Conservation (phyloP, 495 filamentous ascomycete species). For the Aspergillus homomorphus region DNA sequence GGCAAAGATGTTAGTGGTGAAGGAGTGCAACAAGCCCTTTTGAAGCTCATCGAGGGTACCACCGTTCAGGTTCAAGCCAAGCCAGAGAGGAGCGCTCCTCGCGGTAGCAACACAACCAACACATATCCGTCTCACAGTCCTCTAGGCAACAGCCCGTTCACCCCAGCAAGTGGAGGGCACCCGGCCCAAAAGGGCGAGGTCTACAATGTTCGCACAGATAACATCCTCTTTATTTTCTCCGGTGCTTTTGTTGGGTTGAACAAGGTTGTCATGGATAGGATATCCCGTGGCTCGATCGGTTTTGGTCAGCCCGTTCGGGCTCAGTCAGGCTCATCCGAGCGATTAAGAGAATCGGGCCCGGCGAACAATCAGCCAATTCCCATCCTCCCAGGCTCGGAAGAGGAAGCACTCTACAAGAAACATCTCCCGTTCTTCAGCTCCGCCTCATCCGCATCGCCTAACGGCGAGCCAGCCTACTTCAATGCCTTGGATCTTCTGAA, state of each 20-base stretch:
- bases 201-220: slow-evolving; percentile 88
- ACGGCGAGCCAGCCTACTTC: slow-evolving; percentile 51
- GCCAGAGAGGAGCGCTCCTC: slow-evolving; percentile 59
- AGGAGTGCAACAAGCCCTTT: slow-evolving; percentile 91
- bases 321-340: slow-evolving; percentile 28
- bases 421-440: slow-evolving; percentile 65
- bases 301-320: slow-evolving; percentile 80
- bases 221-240: slow-evolving; percentile 94
- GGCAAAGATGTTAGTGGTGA: slow-evolving; percentile 87
- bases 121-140: slow-evolving; percentile 50
- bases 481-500: slow-evolving; percentile 80
- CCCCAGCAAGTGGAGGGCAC: slow-evolving; percentile 33
- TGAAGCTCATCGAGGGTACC: slow-evolving; percentile 96
- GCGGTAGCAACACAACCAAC: slow-evolving; percentile 42
- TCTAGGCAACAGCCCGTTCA: slow-evolving; percentile 41
- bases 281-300: slow-evolving; percentile 84
- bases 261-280: slow-evolving; percentile 79
- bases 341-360: slow-evolving; percentile 21
- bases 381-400: slow-evolving; percentile 50
- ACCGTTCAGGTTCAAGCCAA: slow-evolving; percentile 84
- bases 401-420: slow-evolving; percentile 61
- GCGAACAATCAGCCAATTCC: slow-evolving; percentile 44
- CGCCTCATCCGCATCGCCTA: slow-evolving; percentile 26
- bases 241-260: slow-evolving; percentile 93
- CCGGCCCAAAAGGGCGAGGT: slow-evolving; percentile 70